Evolutionary conservation across 2,329 filamentous ascomycete species (phyloP).

Genomic region (Ophiobolus disseminans): DNA sequence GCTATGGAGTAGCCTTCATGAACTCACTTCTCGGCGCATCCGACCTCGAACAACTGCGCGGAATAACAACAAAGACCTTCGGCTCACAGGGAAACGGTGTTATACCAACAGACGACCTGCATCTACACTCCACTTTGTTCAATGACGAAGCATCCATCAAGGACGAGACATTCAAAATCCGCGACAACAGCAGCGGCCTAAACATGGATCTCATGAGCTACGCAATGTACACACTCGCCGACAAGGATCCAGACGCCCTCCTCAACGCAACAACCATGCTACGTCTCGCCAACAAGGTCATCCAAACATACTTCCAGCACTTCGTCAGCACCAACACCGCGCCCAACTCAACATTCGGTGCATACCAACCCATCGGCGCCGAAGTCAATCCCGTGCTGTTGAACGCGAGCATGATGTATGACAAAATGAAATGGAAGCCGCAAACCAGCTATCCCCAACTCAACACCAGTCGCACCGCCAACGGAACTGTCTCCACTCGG

Average conservation of each 20-base stretch:
- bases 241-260: constrained; percentile 24
- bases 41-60: too few species aligned
- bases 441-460: too few species aligned
- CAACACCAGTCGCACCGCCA: too few species aligned
- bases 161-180: constrained; percentile 34
- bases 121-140: too few species aligned
- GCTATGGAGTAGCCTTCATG: too few species aligned
- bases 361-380: not conserved
- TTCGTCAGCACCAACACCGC: constrained; percentile 16
- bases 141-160: constrained; percentile 10
- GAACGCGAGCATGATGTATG: not conserved
- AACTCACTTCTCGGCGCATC: too few species aligned
- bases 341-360: not conserved
- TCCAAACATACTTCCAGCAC: constrained; percentile 43
- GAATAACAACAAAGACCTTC: too few species aligned
- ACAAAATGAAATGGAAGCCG: not conserved
- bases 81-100: too few species aligned
- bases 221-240: constrained; percentile 18
- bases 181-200: constrained; percentile 23
- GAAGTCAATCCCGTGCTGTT: too few species aligned
- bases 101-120: too few species aligned
- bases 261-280: constrained; percentile 20
- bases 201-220: constrained; percentile 25
- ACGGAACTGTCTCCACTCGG: constrained; percentile 4
- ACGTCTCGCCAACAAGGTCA: constrained; percentile 24